phyloP scores from a whole-genome alignment of 1,284 basidiomycete species.

The Ganoderma multipileum region DNA sequence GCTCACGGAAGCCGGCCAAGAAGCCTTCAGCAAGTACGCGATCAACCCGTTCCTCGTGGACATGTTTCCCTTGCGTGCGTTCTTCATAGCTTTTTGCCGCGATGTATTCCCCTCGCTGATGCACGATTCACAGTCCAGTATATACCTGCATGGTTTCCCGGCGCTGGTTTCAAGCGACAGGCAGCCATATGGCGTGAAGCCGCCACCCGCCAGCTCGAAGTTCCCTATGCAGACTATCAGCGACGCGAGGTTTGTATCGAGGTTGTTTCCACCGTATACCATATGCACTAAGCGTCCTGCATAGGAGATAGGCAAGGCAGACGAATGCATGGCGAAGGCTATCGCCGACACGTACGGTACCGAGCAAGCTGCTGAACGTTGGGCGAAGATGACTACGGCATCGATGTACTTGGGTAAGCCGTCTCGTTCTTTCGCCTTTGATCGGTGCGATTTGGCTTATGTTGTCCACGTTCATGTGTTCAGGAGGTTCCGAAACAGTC shows the following conservation, averaged over 20 bases:
- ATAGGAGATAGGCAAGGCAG: background rate
- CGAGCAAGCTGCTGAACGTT: conserved; percentile 6
- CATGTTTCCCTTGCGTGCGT: conserved; percentile 32
- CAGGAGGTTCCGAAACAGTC: conserved; percentile 20
- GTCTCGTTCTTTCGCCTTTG: background rate
- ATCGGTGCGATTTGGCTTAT: background rate
- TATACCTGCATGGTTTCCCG: conserved; percentile 47
- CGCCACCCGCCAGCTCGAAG: conserved; percentile 31
- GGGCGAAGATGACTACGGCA: conserved; percentile 23
- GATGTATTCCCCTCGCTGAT: background rate
- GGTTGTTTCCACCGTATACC: no score
- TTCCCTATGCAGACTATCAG: conserved; percentile 32
- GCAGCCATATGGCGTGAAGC: conserved; percentile 33
- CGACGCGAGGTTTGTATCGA: conserved; percentile 10
- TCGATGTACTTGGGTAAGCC: conserved; percentile 34
- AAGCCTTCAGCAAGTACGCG: conserved; percentile 22
- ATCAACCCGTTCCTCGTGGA: conserved; percentile 33
- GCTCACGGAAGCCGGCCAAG: conserved; percentile 33
- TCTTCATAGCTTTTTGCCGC: no score
- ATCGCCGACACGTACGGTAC: conserved; percentile 16
- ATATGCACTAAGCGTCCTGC: background rate
- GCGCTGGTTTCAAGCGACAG: conserved; percentile 40
- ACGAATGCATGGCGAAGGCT: conserved; percentile 17
- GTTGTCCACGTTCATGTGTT: background rate
- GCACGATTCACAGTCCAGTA: conserved; percentile 35